These are phyloP conservation scores for Oxyria digyna DNA, from an alignment of 148 eudicot genomes.

Conservation along the genomic window DNA sequence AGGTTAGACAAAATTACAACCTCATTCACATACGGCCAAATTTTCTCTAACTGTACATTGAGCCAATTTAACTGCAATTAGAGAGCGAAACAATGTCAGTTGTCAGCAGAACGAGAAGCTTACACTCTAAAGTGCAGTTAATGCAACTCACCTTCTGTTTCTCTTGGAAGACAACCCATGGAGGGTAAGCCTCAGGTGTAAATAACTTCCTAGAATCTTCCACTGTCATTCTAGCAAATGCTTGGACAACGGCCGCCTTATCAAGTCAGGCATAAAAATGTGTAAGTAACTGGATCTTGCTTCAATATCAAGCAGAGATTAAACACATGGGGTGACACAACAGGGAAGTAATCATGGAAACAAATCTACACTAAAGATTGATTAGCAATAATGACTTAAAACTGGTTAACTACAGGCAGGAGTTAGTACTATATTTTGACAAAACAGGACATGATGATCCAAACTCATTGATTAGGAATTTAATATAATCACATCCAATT, in stretches of 20 bases:
- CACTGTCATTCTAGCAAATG: slow-evolving; percentile 57
- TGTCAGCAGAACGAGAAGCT: neutral
- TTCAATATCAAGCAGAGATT: neutral
- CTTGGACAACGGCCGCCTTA: slow-evolving; percentile 56
- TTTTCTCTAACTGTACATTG: slow-evolving; percentile 51
- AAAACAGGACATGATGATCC: neutral
- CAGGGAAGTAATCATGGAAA: neutral
- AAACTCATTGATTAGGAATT: no score
- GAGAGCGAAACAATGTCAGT: neutral
- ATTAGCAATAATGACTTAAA: neutral
- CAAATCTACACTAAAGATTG: neutral
- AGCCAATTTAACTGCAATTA: slow-evolving; percentile 70
- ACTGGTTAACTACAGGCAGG: neutral
- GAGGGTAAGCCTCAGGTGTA: slow-evolving; percentile 46
- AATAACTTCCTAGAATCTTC: slow-evolving; percentile 64
- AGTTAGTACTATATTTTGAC: neutral
- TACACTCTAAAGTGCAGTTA: neutral
- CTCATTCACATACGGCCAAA: slow-evolving; percentile 86
- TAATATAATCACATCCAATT: neutral
- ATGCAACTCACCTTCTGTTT: slow-evolving; percentile 51
- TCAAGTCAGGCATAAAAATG: neutral
- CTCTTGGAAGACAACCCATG: slow-evolving; percentile 68
- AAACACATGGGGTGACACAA: neutral
- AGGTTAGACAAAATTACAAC: slow-evolving; percentile 15
- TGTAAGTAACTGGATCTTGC: neutral